These are phyloP conservation scores for Alternaria arborescens DNA, from an alignment of 2,329 filamentous ascomycete genomes.

Conservation along the genomic window DNA sequence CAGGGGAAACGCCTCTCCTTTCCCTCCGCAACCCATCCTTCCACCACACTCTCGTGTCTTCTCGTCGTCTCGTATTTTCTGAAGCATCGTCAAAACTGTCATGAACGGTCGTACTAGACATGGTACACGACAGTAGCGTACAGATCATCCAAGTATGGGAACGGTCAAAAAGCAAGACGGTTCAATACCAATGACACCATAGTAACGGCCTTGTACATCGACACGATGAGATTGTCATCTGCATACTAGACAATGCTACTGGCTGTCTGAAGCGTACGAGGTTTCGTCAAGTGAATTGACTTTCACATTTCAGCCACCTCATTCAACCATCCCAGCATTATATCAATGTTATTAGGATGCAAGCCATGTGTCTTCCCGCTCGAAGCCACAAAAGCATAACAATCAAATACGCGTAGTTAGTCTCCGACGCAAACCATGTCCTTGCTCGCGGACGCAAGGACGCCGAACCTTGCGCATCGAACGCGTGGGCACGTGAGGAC, in stretches of 20 bases:
- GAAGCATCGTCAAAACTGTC: not conserved
- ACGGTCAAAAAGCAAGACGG: conserved; percentile 1
- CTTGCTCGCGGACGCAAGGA: conserved; percentile 8
- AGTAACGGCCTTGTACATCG: not conserved
- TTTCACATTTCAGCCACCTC: not conserved
- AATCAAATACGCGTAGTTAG: not conserved
- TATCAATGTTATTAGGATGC: not conserved
- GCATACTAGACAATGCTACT: not conserved
- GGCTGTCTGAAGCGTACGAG: not conserved
- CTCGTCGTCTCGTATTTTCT: not conserved
- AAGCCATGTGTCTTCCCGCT: not conserved
- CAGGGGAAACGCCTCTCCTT: conserved; percentile 6
- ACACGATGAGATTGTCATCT: not conserved
- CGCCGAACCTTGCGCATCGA: conserved; percentile 6
- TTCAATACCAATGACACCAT: not conserved
- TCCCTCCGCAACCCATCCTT: not conserved
- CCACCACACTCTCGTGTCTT: not conserved
- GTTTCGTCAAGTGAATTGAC: not conserved
- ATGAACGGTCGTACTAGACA: not conserved
- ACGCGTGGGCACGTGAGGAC: conserved; percentile 18
- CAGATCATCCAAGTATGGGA: not conserved
- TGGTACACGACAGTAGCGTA: conserved; percentile 1
- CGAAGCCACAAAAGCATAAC: not conserved
- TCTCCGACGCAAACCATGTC: conserved; percentile 2
- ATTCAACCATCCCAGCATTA: not conserved